These are phyloP conservation scores for Hamamelis virginiana DNA, from an alignment of 164 flowering plant species.

Conservation along the genomic window DNA sequence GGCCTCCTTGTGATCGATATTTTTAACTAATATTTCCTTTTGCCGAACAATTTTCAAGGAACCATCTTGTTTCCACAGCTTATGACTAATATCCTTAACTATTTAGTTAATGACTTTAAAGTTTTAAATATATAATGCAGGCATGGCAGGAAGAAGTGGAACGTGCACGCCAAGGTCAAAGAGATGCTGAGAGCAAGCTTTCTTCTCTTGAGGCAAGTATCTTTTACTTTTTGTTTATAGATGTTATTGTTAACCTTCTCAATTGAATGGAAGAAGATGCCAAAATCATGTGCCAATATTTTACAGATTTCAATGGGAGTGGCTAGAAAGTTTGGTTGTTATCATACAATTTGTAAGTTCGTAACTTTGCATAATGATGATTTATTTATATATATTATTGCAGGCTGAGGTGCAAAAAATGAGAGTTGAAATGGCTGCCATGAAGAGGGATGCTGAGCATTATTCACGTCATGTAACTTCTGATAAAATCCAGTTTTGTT, in stretches of 20 bases:
- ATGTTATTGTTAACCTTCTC: neutral
- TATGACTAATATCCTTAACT: neutral
- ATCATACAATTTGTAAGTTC: neutral
- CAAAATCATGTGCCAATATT: neutral
- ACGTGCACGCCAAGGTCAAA: conserved; percentile 93
- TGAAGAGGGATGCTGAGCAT: conserved; percentile 99
- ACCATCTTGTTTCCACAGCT: neutral
- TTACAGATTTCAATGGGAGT: neutral
- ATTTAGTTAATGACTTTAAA: neutral
- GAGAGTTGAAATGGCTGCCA: conserved; percentile 99
- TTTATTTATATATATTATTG: conserved; percentile 14
- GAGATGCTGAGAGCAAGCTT: conserved; percentile 93
- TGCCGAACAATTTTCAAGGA: neutral
- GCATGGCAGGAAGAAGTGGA: conserved; percentile 99
- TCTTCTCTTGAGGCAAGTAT: conserved; percentile 77
- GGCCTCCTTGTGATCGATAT: neutral
- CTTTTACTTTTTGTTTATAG: conserved; percentile 5
- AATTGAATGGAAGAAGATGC: neutral
- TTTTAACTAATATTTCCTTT: neutral
- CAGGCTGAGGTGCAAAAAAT: conserved; percentile 94
- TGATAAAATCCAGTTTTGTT: neutral
- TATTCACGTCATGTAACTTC: conserved; percentile 83
- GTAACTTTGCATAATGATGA: neutral
- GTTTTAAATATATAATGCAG: conserved; percentile 56
- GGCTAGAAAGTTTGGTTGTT: neutral